A percentile compares a stretch with the other conserved stretches of the same genome.
These are phyloP conservation scores for Geranium incanum DNA, from an alignment of 441 rosid genomes.

Conservation along the genomic window DNA sequence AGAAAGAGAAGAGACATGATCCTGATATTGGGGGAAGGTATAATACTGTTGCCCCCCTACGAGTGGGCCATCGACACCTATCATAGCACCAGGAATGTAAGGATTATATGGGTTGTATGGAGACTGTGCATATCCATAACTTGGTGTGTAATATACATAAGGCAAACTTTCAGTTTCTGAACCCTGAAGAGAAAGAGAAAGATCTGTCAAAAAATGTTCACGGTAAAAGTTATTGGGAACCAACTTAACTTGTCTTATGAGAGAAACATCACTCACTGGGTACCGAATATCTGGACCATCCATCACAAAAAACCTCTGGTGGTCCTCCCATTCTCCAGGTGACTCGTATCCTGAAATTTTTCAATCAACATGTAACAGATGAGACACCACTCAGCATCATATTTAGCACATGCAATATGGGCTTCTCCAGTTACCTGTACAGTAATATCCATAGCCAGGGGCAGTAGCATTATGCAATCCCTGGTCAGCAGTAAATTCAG, in stretches of 20 bases:
- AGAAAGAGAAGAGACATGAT: slow-evolving; percentile 45
- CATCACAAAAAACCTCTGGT: slow-evolving; percentile 56
- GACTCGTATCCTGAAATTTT: slow-evolving; percentile 58
- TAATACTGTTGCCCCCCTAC: slow-evolving; percentile 62
- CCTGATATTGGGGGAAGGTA: slow-evolving; percentile 55
- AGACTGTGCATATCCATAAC: slow-evolving; percentile 76
- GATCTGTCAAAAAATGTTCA: slow-evolving; percentile 11
- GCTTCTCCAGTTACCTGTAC: slow-evolving; percentile 61
- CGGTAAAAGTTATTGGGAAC: neutral
- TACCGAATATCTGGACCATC: slow-evolving; percentile 78
- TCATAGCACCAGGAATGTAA: slow-evolving; percentile 73
- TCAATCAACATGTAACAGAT: slow-evolving; percentile 17
- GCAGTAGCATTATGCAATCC: slow-evolving; percentile 69
- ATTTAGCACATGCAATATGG: slow-evolving; percentile 3
- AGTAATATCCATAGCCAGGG: slow-evolving; percentile 67
- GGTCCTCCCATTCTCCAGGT: slow-evolving; percentile 93
- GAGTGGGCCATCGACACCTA: slow-evolving; percentile 55
- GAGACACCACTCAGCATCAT: slow-evolving; percentile 11
- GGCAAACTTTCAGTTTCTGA: slow-evolving; percentile 70
- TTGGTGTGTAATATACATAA: slow-evolving; percentile 71
- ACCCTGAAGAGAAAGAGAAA: slow-evolving; percentile 41
- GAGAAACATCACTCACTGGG: slow-evolving; percentile 36
- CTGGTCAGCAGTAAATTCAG: slow-evolving; percentile 65
- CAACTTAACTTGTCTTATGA: neutral
- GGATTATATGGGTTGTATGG: slow-evolving; percentile 88